These are phyloP conservation scores for Leptomonas pyrrhocoris DNA, from an alignment of 208 protist genomes.

Conservation along the genomic window DNA sequence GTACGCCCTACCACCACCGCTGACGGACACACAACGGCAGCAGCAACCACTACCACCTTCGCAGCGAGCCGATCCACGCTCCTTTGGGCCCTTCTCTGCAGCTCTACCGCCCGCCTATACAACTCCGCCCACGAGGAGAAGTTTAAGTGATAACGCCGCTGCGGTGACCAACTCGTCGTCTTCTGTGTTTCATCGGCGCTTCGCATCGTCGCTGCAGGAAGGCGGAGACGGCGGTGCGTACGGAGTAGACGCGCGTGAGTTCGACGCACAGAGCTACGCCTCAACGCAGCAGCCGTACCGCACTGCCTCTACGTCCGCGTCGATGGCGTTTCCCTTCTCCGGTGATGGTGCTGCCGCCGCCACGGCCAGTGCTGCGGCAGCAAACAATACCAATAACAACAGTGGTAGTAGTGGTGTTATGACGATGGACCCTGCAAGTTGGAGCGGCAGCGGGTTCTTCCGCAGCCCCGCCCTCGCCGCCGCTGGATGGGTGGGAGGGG, in stretches of 20 bases:
- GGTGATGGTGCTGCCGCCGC: no score
- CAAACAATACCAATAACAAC: background rate
- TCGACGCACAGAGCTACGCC: background rate
- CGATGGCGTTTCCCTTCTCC: constrained; percentile 1
- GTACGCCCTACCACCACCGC: no score
- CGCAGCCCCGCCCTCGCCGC: background rate
- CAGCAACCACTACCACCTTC: no score
- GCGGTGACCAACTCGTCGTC: background rate
- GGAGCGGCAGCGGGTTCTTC: background rate
- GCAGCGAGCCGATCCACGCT: background rate
- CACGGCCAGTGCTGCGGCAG: background rate
- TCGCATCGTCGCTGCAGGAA: no score
- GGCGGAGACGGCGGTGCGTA: background rate
- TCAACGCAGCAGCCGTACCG: no score
- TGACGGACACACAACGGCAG: no score
- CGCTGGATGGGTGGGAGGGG: no score
- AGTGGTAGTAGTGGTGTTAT: no score
- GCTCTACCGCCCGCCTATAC: background rate
- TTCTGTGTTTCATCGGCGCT: background rate
- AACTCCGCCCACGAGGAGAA: background rate
- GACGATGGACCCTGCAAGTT: background rate
- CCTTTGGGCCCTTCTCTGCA: background rate
- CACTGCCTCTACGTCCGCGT: no score
- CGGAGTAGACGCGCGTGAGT: background rate
- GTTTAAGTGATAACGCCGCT: background rate